These are phyloP conservation scores for Naganishia antarctica DNA, from an alignment of 768 basidiomycete genomes.

Conservation along the genomic window DNA sequence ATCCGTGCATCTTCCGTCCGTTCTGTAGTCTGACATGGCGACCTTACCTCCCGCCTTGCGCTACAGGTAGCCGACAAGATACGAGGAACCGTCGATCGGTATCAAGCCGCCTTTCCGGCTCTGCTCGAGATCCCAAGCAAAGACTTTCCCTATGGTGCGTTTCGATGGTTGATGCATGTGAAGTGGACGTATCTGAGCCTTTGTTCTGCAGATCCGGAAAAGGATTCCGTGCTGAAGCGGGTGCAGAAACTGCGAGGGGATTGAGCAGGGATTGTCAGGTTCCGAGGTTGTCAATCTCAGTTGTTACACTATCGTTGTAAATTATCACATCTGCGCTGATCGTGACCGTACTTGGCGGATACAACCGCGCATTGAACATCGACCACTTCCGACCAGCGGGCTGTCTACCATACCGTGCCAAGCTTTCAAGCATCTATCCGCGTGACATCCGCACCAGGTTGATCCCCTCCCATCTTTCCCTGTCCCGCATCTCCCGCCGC, in stretches of 20 bases:
- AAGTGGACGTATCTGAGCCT: too few relatives aligned
- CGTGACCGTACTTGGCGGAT: too few relatives aligned
- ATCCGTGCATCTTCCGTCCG: background rate
- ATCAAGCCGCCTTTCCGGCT: constrained; percentile 93
- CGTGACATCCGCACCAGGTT: background rate
- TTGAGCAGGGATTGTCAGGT: constrained; percentile 48
- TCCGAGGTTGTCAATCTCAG: background rate
- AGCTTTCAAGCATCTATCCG: constrained; percentile 7
- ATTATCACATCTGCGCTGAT: too few relatives aligned
- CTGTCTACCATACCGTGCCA: too few relatives aligned
- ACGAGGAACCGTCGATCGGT: constrained; percentile 85
- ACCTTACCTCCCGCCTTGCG: constrained; percentile 13
- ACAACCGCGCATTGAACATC: too few relatives aligned
- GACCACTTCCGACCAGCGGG: too few relatives aligned
- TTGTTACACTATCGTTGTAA: too few relatives aligned
- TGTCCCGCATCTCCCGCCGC: background rate
- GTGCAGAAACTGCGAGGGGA: constrained; percentile 96
- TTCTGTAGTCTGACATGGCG: background rate
- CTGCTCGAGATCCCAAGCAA: constrained; percentile 96
- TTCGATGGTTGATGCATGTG: background rate
- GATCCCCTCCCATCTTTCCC: background rate
- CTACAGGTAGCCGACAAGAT: constrained; percentile 92
- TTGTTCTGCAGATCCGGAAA: constrained; percentile 69
- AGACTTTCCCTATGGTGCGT: constrained; percentile 91
- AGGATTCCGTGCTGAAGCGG: constrained; percentile 90